These are phyloP conservation scores for Plasmodium relictum DNA, from an alignment of 169 alveolate genomes.

Conservation along the genomic window DNA sequence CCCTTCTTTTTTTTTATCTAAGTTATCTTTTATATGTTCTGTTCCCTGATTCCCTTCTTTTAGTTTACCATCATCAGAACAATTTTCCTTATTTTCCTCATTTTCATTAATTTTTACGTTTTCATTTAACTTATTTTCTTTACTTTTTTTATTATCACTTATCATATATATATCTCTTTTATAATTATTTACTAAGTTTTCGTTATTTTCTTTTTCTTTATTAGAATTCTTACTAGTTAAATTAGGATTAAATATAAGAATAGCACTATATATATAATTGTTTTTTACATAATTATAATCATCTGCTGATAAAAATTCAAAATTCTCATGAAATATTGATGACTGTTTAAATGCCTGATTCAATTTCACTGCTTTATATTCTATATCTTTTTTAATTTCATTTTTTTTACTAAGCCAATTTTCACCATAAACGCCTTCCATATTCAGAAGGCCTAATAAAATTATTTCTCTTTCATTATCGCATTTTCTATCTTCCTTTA, in stretches of 20 bases:
- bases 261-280: constrained; percentile 63
- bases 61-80: background rate
- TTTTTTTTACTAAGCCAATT: constrained; percentile 43
- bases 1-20: constrained; percentile 37
- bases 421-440: constrained; percentile 48
- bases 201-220: background rate
- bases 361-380: constrained; percentile 27
- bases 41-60: background rate
- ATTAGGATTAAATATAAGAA: constrained; percentile 49
- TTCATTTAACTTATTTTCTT: background rate
- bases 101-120: background rate
- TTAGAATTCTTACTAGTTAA: background rate
- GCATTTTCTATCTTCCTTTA: constrained; percentile 1
- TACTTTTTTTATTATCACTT: background rate
- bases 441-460: constrained; percentile 34
- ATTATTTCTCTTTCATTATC: constrained; percentile 60
- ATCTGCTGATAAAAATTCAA: constrained; percentile 41
- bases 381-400: constrained; percentile 45
- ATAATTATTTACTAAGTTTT: background rate
- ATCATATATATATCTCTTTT: background rate
- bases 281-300: constrained; percentile 51
- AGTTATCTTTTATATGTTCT: background rate
- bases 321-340: constrained; percentile 35
- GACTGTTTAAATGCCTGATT: constrained; percentile 59
- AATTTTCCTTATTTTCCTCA: background rate